A percentile compares a stretch with the other conserved stretches of the same genome.
Evolutionary conservation across 345 rosid species (phyloP).

Genomic region (Ailanthus altissimus): DNA sequence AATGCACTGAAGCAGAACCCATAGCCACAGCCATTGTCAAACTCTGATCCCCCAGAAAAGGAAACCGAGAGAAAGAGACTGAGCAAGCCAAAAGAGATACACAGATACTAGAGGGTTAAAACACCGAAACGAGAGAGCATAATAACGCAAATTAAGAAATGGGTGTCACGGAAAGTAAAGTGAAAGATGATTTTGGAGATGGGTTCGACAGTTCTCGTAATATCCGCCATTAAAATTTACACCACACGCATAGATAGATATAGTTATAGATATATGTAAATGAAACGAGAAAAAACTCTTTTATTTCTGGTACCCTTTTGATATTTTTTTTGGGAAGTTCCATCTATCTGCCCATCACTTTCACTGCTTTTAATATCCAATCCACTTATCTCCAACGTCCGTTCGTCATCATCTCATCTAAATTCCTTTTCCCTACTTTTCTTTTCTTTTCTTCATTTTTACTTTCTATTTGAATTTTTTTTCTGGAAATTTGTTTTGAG

Average conservation of each 20-base stretch:
- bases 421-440: neutral
- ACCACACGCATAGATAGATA: neutral
- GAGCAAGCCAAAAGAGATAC: neutral
- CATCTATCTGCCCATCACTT: neutral
- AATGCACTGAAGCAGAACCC: conserved; percentile 45
- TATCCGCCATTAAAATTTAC: conserved; percentile 29
- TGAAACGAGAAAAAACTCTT: neutral
- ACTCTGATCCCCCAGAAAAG: neutral
- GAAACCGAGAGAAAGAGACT: neutral
- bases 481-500: neutral
- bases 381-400: conserved; percentile 30
- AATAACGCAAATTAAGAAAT: neutral
- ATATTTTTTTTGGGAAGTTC: too few species aligned
- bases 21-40: conserved; percentile 44
- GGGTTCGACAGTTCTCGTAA: conserved; percentile 15
- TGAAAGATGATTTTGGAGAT: neutral
- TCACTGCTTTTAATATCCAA: neutral
- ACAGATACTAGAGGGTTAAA: conserved; percentile 8
- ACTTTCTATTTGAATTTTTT: neutral
- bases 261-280: too few species aligned
- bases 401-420: conserved; percentile 30
- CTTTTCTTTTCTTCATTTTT: neutral
- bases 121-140: neutral
- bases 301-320: neutral
- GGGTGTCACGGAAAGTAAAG: neutral